Evolutionary conservation across 345 rosid genomes (phyloP), one percentile per base, ranked within the genome.

Genomic region (Jatropha curcas): DNA sequence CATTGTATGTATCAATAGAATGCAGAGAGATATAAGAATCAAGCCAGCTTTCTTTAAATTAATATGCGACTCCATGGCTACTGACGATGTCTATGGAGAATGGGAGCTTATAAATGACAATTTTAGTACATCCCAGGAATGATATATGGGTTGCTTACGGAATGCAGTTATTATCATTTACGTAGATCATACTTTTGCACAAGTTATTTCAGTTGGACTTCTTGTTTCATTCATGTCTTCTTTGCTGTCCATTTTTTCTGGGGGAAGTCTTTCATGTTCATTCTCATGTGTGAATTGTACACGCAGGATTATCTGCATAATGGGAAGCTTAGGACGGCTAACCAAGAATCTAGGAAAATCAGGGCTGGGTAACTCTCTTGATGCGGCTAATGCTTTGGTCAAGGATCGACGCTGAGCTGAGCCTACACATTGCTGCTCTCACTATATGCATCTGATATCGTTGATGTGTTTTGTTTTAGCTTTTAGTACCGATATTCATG

Each of bases 1-100:
- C 50, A 39, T 56, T 34, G 80, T 75, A 48, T 82, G 78, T 68
- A 77, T 71, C 81, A 83, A 70, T 27, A 84, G 68, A 61, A 66
- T 56, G 62, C 74, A 82, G 5, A 76, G 20, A 27, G 71, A 41
- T 52, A 81, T 19, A n/a, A 80, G 70, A 30, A 43, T 52, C 30
- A 79, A 72, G 39, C 52, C 72, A 68, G 62, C 22, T 61, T 80
- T 82, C 64, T 53, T 69, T 24, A 55, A 2, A 34, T 31, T 17
- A 22, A 12, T 51, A 1, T 22, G 5, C 60, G 35, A 24, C n/a
- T 25, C 31, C 68, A 72, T 71, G 66, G 66, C 56, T 65, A 27
- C 30, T 14, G 51, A 28, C 39, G 41, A 25, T 6, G 34, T 51
- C 19, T 45, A 8, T 28, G 62, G 55, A 67, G 71, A 59, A 37